Conservation (phyloP, 1,139 yeast species). For the Lodderomyces jiufengensis region DNA sequence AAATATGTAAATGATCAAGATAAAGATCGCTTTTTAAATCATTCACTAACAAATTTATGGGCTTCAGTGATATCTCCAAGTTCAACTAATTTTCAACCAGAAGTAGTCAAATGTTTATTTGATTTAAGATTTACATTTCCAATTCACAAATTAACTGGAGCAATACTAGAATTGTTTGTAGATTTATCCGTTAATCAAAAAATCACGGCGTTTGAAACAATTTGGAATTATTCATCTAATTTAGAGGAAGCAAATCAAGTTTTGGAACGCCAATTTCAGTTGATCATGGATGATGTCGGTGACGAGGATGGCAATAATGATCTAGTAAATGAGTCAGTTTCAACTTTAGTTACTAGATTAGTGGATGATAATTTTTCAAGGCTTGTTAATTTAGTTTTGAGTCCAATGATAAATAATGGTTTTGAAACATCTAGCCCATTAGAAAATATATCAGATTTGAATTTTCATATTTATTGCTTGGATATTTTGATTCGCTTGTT, state of each 20-base stretch:
- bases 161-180: constrained; percentile 47
- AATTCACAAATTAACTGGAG: constrained; percentile 54
- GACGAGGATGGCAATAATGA: constrained; percentile 29
- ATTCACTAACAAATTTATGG: constrained; percentile 45
- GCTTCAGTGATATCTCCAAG: constrained; percentile 39
- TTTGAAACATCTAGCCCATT: constrained; percentile 23
- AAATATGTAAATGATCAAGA: constrained; percentile 22
- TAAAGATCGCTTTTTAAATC: constrained; percentile 30
- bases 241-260: constrained; percentile 43
- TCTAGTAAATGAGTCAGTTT: constrained; percentile 42
- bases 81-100: constrained; percentile 55
- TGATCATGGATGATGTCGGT: constrained; percentile 61
- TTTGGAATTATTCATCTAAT: constrained; percentile 58
- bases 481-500: constrained; percentile 50
- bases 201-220: constrained; percentile 46
- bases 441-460: constrained; percentile 41
- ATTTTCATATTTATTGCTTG: constrained; percentile 55
- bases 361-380: constrained; percentile 54
- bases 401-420: constrained; percentile 44
- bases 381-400: constrained; percentile 53
- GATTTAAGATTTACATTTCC: constrained; percentile 38
- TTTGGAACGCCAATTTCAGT: constrained; percentile 61
- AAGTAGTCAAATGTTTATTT: constrained; percentile 52
- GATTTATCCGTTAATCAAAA: constrained; percentile 33
- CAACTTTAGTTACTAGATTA: constrained; percentile 55